These are phyloP conservation scores for Fraxinus ornus DNA, from an alignment of 305 asterid genomes.

Conservation along the genomic window DNA sequence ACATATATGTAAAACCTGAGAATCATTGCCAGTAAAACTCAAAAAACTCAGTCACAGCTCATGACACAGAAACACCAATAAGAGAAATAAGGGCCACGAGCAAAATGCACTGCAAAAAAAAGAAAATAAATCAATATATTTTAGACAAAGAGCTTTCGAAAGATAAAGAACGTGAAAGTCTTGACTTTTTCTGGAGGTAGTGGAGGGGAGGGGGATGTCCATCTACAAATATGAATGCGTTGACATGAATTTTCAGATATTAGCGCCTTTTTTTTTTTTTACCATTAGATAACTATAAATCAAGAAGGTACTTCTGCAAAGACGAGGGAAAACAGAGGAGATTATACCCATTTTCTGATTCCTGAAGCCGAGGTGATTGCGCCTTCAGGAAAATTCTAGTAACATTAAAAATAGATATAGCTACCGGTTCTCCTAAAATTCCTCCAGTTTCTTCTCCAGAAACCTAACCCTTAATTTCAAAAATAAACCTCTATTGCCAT, in stretches of 20 bases:
- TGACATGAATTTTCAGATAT: background rate
- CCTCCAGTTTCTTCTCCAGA: background rate
- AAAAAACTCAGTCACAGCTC: slow-evolving; percentile 16
- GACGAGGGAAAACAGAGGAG: background rate
- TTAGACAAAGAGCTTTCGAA: background rate
- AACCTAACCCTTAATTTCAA: background rate
- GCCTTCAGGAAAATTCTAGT: background rate
- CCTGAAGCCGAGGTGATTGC: background rate
- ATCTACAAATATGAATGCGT: background rate
- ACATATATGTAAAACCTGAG: slow-evolving; percentile 30
- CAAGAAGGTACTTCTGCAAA: background rate
- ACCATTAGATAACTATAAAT: background rate
- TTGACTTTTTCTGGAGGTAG: background rate
- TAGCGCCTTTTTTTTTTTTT: background rate
- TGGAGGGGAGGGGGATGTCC: background rate
- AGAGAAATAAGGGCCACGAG: slow-evolving; percentile 10
- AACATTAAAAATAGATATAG: background rate
- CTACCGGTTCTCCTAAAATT: background rate
- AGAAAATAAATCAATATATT: slow-evolving; percentile 18
- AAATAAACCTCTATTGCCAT: background rate
- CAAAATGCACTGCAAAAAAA: slow-evolving; percentile 25
- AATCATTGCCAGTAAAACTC: slow-evolving; percentile 18
- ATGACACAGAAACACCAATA: slow-evolving; percentile 17
- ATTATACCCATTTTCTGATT: background rate
- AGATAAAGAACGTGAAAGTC: background rate